Conservation (phyloP, 2,329 filamentous ascomycete genomes). For the Dactylellina sp. region DNA sequence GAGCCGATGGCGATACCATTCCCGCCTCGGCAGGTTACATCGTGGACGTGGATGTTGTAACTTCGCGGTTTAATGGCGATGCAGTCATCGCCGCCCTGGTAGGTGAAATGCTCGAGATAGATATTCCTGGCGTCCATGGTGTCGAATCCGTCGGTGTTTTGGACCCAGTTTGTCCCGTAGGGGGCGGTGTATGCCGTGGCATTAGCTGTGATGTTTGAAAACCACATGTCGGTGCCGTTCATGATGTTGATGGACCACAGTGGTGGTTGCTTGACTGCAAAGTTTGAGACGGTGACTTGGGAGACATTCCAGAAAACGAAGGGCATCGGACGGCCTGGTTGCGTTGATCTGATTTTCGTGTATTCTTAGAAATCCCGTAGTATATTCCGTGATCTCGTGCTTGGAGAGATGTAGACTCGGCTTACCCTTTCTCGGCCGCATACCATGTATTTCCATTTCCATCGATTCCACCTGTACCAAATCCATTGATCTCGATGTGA, state of each 20-base stretch:
- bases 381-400: too few species aligned
- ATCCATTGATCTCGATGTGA: conserved; percentile 68
- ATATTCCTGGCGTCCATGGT: conserved; percentile 70
- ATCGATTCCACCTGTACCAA: conserved; percentile 69
- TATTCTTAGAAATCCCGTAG: too few species aligned
- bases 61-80: conserved; percentile 73
- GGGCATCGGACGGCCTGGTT: conserved; percentile 69
- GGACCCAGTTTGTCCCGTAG: conserved; percentile 69
- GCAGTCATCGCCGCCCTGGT: conserved; percentile 73
- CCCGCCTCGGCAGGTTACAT: conserved; percentile 69
- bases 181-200: conserved; percentile 68
- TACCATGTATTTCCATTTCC: conserved; percentile 71
- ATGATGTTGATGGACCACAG: conserved; percentile 71
- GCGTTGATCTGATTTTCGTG: conserved; percentile 1
- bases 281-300: conserved; percentile 69
- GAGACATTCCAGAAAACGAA: conserved; percentile 72
- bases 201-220: conserved; percentile 68
- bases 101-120: conserved; percentile 67
- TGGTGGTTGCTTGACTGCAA: conserved; percentile 68
- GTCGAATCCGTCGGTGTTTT: conserved; percentile 71
- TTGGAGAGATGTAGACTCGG: not conserved
- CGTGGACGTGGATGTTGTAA: conserved; percentile 70
- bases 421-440: conserved; percentile 64
- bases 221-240: conserved; percentile 69
- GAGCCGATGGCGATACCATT: conserved; percentile 69